phyloP scores from a whole-genome alignment of 495 filamentous ascomycete genomes.

The Podospora anserina region DNA sequence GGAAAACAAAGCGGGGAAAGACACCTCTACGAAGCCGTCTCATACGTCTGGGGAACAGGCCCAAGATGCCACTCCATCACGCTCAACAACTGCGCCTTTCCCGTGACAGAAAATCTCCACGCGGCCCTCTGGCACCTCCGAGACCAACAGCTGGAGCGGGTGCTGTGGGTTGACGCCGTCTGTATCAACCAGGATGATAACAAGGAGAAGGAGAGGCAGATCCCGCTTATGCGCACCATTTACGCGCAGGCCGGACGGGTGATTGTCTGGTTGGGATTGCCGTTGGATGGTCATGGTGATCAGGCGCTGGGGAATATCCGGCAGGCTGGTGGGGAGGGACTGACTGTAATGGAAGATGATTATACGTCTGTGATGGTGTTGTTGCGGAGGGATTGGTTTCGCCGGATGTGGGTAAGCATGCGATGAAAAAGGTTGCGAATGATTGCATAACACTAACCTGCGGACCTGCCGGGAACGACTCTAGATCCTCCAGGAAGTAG shows the following conservation, averaged over 20 bases:
- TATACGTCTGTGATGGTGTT: background rate
- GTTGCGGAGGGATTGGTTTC: background rate
- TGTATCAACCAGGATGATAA: background rate
- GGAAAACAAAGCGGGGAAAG: background rate
- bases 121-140: background rate
- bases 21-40: background rate
- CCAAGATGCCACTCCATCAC: background rate
- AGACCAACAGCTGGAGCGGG: background rate
- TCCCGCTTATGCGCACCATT: background rate
- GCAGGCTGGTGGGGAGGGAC: background rate
- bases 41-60: background rate
- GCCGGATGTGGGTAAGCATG: background rate
- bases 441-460: background rate
- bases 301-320: background rate
- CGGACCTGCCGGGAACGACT: background rate
- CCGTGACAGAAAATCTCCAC: background rate
- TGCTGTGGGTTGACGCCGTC: background rate
- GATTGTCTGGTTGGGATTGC: background rate
- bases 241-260: background rate
- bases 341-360: background rate
- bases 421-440: background rate
- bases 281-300: background rate
- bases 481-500: constrained; percentile 1
- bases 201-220: background rate
- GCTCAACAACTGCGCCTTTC: background rate